phyloP scores from a whole-genome alignment of 495 filamentous ascomycete genomes.

The Penicillium canescens region DNA sequence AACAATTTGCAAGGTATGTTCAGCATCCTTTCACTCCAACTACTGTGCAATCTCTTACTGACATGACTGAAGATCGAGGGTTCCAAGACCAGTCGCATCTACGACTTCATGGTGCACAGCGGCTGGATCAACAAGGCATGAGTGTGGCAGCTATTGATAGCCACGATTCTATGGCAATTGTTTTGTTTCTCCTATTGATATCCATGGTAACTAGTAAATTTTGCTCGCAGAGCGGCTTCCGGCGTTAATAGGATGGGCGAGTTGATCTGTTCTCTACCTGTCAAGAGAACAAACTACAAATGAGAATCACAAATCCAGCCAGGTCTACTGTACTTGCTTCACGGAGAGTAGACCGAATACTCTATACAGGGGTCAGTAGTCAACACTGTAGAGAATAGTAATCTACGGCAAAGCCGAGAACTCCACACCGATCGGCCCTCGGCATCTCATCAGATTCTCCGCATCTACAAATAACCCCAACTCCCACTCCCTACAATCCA shows the following conservation, averaged over 20 bases:
- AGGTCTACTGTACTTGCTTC: no score
- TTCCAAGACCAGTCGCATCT: conserved; percentile 69
- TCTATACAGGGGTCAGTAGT: no score
- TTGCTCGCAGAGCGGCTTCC: conserved; percentile 13
- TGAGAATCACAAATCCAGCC: no score
- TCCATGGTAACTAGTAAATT: conserved; percentile 14
- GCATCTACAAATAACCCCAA: conserved; percentile 15
- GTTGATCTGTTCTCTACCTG: conserved; percentile 5
- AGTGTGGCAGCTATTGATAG: not conserved
- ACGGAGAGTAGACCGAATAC: no score
- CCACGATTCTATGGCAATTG: conserved; percentile 1
- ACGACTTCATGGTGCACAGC: conserved; percentile 90
- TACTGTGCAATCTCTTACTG: conserved; percentile 8
- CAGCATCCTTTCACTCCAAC: not conserved
- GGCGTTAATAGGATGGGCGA: conserved; percentile 17
- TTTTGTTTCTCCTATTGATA: conserved; percentile 15
- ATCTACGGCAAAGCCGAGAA: not conserved
- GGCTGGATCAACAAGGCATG: conserved; percentile 85
- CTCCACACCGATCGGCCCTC: conserved; percentile 29
- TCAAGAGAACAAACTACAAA: no score
- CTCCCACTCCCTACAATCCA: not conserved
- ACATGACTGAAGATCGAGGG: conserved; percentile 54
- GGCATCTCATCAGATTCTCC: conserved; percentile 27
- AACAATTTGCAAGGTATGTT: conserved; percentile 63
- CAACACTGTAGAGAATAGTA: not conserved